These are phyloP conservation scores for Blastobotrys parvus DNA, from an alignment of 805 yeast genomes.

Conservation along the genomic window DNA sequence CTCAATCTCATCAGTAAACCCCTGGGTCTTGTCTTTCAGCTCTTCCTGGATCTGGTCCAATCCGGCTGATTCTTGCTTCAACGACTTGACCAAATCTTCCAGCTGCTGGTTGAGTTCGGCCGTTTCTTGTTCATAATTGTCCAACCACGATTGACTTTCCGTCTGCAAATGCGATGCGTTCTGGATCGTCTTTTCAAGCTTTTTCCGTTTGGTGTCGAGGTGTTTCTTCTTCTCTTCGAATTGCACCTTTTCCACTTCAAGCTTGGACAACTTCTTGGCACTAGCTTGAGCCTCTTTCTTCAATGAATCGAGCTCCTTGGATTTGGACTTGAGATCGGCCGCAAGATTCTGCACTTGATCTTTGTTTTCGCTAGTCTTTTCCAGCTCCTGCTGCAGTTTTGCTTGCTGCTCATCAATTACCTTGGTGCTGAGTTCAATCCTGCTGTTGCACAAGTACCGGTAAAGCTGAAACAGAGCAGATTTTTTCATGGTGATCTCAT, in stretches of 20 bases:
- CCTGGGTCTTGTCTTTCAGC: slow-evolving; percentile 67
- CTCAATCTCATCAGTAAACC: slow-evolving; percentile 57
- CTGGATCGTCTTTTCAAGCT: slow-evolving; percentile 46
- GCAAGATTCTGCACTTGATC: slow-evolving; percentile 30
- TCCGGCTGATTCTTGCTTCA: slow-evolving; percentile 45
- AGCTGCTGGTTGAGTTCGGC: slow-evolving; percentile 38
- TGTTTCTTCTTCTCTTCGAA: slow-evolving; percentile 72
- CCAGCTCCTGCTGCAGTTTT: slow-evolving; percentile 37
- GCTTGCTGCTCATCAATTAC: slow-evolving; percentile 35
- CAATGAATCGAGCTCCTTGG: slow-evolving; percentile 16
- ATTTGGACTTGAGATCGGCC: slow-evolving; percentile 13
- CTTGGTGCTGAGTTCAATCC: slow-evolving; percentile 33
- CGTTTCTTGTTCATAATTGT: slow-evolving; percentile 38
- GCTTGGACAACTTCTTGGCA: slow-evolving; percentile 26
- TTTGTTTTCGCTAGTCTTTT: slow-evolving; percentile 31
- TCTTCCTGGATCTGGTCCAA: slow-evolving; percentile 56
- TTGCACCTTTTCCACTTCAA: slow-evolving; percentile 55
- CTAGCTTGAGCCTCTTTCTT: slow-evolving; percentile 26
- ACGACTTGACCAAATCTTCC: slow-evolving; percentile 34
- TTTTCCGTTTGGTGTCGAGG: slow-evolving; percentile 47
- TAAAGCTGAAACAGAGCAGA: slow-evolving; percentile 49
- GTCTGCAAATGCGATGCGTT: slow-evolving; percentile 38
- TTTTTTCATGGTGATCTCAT: slow-evolving; percentile 43
- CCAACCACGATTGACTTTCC: slow-evolving; percentile 40
- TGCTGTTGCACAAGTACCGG: slow-evolving; percentile 33